These are phyloP conservation scores for Candida broadrunensis DNA, from an alignment of 805 yeast genomes.

Conservation along the genomic window DNA sequence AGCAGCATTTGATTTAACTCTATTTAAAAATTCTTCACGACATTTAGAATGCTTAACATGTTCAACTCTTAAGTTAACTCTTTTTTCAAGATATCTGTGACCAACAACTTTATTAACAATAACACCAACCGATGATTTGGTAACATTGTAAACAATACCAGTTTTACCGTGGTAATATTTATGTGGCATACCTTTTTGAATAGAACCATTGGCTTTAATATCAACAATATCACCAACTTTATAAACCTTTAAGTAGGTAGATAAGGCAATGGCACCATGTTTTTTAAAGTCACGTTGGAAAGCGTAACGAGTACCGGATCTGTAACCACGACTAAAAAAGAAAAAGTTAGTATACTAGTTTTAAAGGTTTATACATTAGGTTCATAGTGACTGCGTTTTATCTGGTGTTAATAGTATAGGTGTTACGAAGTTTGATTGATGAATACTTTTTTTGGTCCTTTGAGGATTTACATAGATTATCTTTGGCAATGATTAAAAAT, in stretches of 20 bases:
- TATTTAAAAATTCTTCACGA: conserved; percentile 97
- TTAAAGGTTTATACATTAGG: background rate
- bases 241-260: conserved; percentile 97
- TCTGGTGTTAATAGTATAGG: no score
- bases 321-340: conserved; percentile 75
- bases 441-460: no score
- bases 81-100: conserved; percentile 98
- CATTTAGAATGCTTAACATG: conserved; percentile 99
- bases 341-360: conserved; percentile 2
- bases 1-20: conserved; percentile 97
- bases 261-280: conserved; percentile 92
- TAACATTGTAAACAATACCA: conserved; percentile 98
- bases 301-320: conserved; percentile 99
- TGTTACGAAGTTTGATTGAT: no score
- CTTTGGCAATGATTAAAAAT: no score
- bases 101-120: conserved; percentile 98
- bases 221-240: conserved; percentile 99
- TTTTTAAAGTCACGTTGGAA: conserved; percentile 99
- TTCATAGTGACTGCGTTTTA: no score
- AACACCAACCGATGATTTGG: conserved; percentile 98
- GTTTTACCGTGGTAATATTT: conserved; percentile 99
- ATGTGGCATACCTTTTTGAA: conserved; percentile 99
- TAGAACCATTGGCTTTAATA: conserved; percentile 98
- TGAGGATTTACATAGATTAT: no score
- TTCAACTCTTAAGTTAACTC: conserved; percentile 97